Evolutionary conservation across 116 monocot genomes (phyloP).

Genomic region (Papilionanthe hybrid): DNA sequence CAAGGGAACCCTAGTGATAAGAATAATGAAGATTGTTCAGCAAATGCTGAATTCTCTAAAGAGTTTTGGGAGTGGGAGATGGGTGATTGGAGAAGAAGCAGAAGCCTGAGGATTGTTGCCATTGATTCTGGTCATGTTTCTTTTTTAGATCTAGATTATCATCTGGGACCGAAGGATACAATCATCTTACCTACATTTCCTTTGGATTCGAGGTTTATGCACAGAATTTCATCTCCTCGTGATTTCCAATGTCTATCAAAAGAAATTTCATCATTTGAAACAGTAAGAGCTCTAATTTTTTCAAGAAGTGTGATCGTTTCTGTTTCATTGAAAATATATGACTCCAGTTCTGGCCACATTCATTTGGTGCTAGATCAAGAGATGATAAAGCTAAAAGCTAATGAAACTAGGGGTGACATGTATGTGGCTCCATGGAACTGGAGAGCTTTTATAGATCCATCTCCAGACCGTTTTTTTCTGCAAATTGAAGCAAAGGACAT

Average conservation of each 20-base stretch:
- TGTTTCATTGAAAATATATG: slow-evolving; percentile 77
- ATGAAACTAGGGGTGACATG: slow-evolving; percentile 62
- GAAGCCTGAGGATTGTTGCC: slow-evolving; percentile 70
- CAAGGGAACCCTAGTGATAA: slow-evolving; percentile 16
- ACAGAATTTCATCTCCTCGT: slow-evolving; percentile 42
- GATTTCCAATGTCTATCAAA: slow-evolving; percentile 51
- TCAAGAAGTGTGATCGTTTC: slow-evolving; percentile 43
- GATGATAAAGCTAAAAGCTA: slow-evolving; percentile 54
- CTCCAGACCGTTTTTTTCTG: slow-evolving; percentile 79
- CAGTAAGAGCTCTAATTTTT: slow-evolving; percentile 78
- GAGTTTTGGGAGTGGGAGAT: slow-evolving; percentile 99
- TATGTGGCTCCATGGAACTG: slow-evolving; percentile 82
- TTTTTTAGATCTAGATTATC: slow-evolving; percentile 68
- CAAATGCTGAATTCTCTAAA: slow-evolving; percentile 21
- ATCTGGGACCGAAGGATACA: slow-evolving; percentile 42
- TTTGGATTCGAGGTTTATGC: slow-evolving; percentile 87
- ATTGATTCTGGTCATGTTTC: slow-evolving; percentile 90
- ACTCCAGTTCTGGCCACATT: slow-evolving; percentile 56
- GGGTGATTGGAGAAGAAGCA: slow-evolving; percentile 94
- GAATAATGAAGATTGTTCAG: slow-evolving; percentile 38
- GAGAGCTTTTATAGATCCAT: slow-evolving; percentile 77
- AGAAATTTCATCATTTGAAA: slow-evolving; percentile 41
- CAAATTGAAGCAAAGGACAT: slow-evolving; percentile 81
- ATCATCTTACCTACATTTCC: slow-evolving; percentile 90
- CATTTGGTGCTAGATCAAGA: slow-evolving; percentile 53